A percentile compares a stretch with the other conserved stretches of the same genome.
These are phyloP conservation scores for Eucalyptus regnans DNA, from an alignment of 345 rosid genomes.

Conservation along the genomic window DNA sequence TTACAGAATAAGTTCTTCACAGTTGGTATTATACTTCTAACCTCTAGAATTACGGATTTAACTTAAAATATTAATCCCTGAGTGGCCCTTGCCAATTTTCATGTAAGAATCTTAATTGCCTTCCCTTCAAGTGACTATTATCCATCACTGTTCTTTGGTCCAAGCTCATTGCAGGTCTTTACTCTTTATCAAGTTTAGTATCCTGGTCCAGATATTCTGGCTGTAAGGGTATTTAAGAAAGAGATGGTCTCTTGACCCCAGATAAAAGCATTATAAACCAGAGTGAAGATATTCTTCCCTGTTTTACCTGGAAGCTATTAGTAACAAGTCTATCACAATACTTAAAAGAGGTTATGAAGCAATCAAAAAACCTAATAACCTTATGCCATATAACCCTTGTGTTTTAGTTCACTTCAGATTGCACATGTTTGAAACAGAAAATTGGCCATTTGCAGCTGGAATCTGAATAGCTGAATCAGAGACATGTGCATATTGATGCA, in stretches of 20 bases:
- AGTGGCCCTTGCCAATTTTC: background rate
- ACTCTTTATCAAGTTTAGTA: background rate
- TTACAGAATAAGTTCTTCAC: background rate
- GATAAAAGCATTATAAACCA: background rate
- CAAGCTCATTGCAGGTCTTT: background rate
- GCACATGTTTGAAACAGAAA: background rate
- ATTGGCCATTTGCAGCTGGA: background rate
- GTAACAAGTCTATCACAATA: background rate
- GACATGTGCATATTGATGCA: background rate
- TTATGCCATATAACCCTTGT: background rate
- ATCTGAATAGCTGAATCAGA: background rate
- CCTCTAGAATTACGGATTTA: background rate
- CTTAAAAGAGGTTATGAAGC: background rate
- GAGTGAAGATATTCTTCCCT: background rate
- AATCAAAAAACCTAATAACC: background rate
- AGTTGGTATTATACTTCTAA: background rate
- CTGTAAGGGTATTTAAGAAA: background rate
- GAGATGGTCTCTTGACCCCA: background rate
- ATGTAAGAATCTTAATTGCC: background rate
- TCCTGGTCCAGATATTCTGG: background rate
- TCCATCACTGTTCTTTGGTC: background rate
- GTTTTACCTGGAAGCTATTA: background rate
- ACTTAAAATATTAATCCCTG: background rate
- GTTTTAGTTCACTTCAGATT: background rate
- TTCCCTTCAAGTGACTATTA: background rate